Evolutionary conservation across 257 asterid genomes (phyloP).

Genomic region (Solanum sitiens): DNA sequence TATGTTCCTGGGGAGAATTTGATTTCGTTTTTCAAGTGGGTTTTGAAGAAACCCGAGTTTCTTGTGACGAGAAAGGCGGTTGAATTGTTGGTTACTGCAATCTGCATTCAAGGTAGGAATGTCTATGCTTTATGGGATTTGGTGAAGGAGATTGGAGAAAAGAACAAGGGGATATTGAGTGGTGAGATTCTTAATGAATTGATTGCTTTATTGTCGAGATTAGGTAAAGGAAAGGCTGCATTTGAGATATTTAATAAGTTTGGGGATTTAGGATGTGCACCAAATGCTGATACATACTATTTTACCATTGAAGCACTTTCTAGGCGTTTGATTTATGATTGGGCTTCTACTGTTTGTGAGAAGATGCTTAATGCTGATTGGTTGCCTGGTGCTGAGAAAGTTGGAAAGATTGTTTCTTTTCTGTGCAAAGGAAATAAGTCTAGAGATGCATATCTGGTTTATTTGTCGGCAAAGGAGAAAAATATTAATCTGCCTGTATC

Average conservation of each 20-base stretch:
- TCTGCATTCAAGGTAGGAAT: conserved; percentile 31
- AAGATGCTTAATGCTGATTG: conserved; percentile 53
- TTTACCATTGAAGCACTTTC: conserved; percentile 66
- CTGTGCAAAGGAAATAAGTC: conserved; percentile 60
- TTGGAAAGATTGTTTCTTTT: conserved; percentile 56
- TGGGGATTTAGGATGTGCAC: conserved; percentile 58
- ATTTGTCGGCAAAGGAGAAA: conserved; percentile 56
- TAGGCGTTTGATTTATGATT: conserved; percentile 42
- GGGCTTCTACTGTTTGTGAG: conserved; percentile 60
- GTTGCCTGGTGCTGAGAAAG: conserved; percentile 41
- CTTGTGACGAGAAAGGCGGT: conserved; percentile 17
- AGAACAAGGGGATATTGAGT: conserved; percentile 43
- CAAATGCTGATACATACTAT: conserved; percentile 56
- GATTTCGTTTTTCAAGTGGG: conserved; percentile 59
- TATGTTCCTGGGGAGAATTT: conserved; percentile 47
- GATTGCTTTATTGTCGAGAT: conserved; percentile 41
- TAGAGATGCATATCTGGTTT: conserved; percentile 68
- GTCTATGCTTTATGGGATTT: conserved; percentile 72
- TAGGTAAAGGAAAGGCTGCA: conserved; percentile 76
- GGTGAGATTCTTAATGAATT: conserved; percentile 42
- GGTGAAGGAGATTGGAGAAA: conserved; percentile 41
- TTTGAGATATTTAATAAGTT: conserved; percentile 64
- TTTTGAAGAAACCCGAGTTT: conserved; percentile 28
- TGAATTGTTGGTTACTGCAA: conserved; percentile 35
- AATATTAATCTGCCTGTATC: conserved; percentile 31